Evolutionary conservation across 495 filamentous ascomycete genomes (phyloP).

Genomic region (Aspergillus affinis): DNA sequence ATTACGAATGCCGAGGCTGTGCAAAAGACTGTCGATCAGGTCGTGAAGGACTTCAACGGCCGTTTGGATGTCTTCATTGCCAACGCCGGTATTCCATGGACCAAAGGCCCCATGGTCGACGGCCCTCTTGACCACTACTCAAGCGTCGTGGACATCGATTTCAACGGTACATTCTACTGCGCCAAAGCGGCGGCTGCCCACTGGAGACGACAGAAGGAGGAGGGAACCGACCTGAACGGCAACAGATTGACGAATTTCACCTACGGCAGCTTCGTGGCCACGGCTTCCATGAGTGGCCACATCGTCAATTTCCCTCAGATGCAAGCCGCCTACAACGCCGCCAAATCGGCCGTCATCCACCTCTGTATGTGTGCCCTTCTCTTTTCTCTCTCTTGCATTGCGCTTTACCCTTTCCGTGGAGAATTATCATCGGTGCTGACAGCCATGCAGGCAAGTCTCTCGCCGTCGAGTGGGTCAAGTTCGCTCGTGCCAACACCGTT

Average conservation of each 20-base stretch:
- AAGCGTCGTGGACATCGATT: constrained; percentile 68
- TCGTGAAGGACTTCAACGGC: constrained; percentile 68
- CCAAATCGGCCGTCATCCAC: constrained; percentile 83
- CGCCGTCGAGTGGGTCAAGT: constrained; percentile 84
- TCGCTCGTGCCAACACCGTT: constrained; percentile 78
- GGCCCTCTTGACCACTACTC: constrained; percentile 64
- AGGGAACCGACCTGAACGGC: constrained; percentile 65
- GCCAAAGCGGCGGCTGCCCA: constrained; percentile 73
- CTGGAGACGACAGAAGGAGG: constrained; percentile 64
- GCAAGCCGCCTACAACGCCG: constrained; percentile 84
- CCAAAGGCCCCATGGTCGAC: constrained; percentile 65
- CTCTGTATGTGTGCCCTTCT: constrained; percentile 55
- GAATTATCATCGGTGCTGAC: constrained; percentile 4
- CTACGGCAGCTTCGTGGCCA: constrained; percentile 74
- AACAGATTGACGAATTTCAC: constrained; percentile 64
- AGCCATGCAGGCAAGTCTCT: constrained; percentile 60
- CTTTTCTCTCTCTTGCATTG: neutral
- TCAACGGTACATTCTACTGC: constrained; percentile 82
- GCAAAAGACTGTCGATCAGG: constrained; percentile 52
- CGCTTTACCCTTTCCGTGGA: neutral
- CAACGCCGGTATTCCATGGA: constrained; percentile 78
- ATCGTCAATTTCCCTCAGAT: constrained; percentile 87
- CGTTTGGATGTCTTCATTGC: constrained; percentile 79
- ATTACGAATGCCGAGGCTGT: constrained; percentile 61
- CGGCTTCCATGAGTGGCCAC: constrained; percentile 79